Evolutionary conservation across 768 basidiomycete species (phyloP), one percentile per base, ranked within the genome.

Genomic region (Amanita thiersii): DNA sequence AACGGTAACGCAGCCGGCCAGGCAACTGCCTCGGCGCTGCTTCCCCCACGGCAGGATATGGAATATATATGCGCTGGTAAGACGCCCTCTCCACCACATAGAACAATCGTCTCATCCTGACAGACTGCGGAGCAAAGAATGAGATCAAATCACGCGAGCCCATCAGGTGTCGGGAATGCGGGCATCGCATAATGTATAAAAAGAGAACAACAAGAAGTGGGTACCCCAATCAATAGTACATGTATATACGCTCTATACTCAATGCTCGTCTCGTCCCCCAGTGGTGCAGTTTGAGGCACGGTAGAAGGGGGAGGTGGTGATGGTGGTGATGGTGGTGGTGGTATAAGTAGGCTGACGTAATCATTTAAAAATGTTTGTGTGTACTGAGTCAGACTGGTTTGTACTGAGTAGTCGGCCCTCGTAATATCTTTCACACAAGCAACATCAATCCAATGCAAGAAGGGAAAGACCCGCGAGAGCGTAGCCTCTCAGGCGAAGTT

Each of bases 151-250:
- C 87, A 5, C 71, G 89, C 45, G 94, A 98, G 59, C 89, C 90
- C 31, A 93, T 97, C 49, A 83, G 94, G 43, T 98, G 94, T 64
- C 75, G 86, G 51, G 91, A 97, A 57, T 98, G 94, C 55, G 94
- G 94, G 2, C 94, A 97, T 62, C 80, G 94, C 39, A 94, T 98
- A 59, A 92, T 98, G 89, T 97, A 96, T 65, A 98, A 98, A 66
- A 96, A 93, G 62, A 70, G 94, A 54, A 94, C 92, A 17, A 87
- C 76, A 56, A 72, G 90, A 71, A 93, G 94, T 97, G 53, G 58
- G 91, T 68, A 14, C 39, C 9, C 21, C 24, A 8, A 21, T 4
- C 18, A 4, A 4, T 18, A 32, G 24, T 14, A 10, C 18, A 15
- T n/a, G 18, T 30, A 30, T 30, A 28, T 29, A 12, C 14, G 15